phyloP scores from a whole-genome alignment of 1,139 yeast species.

The Geotrichum restrictum region DNA sequence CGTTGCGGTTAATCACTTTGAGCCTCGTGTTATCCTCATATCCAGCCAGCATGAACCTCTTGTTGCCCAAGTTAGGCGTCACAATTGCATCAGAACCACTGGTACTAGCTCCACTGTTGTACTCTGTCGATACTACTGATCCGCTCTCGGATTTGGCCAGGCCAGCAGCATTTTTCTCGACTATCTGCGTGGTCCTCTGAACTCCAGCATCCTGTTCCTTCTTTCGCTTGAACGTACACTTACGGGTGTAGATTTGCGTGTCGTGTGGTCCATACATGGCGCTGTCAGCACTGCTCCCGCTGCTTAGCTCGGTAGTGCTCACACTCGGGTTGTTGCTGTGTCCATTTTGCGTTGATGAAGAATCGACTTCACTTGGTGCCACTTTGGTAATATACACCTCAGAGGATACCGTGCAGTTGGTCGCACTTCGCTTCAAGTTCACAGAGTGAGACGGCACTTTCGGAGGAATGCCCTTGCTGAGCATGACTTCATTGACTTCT shows the following conservation, averaged over 20 bases:
- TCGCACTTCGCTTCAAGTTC: conserved; percentile 9
- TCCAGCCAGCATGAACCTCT: conserved; percentile 31
- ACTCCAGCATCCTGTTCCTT: conserved; percentile 10
- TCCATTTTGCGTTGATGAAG: neutral
- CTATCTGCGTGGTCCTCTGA: conserved; percentile 2
- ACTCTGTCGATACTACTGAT: conserved; percentile 12
- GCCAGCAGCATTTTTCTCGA: conserved; percentile 5
- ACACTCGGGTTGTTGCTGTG: neutral
- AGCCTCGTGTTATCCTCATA: conserved; percentile 29
- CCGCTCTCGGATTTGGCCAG: conserved; percentile 12
- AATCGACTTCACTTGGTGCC: conserved; percentile 1
- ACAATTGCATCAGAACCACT: neutral
- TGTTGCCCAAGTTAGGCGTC: conserved; percentile 10
- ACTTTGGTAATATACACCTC: conserved; percentile 3
- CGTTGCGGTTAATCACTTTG: conserved; percentile 27
- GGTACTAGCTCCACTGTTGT: conserved; percentile 2
- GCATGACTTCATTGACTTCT: conserved; percentile 24
- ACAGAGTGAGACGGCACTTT: conserved; percentile 30
- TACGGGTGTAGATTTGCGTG: conserved; percentile 18
- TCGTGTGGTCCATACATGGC: conserved; percentile 1
- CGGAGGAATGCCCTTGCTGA: conserved; percentile 31
- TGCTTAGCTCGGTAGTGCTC: neutral
- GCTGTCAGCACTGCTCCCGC: conserved; percentile 1
- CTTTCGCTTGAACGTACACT: conserved; percentile 15
- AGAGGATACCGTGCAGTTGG: neutral